phyloP scores from a whole-genome alignment of 306 rosid species.

The Glycyrrhiza uralensis region DNA sequence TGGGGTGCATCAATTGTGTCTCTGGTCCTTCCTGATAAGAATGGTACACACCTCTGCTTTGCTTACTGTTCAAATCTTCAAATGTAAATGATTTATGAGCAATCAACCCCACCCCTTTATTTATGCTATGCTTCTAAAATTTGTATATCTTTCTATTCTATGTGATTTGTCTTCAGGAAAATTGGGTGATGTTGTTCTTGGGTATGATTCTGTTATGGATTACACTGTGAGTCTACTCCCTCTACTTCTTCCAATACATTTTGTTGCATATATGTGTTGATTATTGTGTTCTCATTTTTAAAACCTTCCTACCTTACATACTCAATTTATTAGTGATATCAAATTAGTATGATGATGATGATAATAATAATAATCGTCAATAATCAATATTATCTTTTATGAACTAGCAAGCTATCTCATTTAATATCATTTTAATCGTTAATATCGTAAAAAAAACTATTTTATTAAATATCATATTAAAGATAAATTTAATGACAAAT shows the following conservation, averaged over 20 bases:
- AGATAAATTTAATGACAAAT: neutral
- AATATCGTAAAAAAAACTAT: too few species aligned
- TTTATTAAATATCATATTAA: neutral
- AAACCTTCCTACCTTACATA: neutral
- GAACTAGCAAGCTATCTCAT: too few species aligned
- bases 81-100: neutral
- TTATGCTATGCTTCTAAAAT: neutral
- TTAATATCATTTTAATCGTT: neutral
- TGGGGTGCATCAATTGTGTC: conserved; percentile 48
- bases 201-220: conserved; percentile 62
- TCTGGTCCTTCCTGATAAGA: conserved; percentile 37
- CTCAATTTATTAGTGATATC: too few species aligned
- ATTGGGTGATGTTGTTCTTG: conserved; percentile 73
- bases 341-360: too few species aligned
- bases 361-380: too few species aligned
- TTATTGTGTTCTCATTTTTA: neutral
- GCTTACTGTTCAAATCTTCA: neutral
- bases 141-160: neutral
- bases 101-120: too few species aligned
- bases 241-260: neutral
- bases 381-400: too few species aligned
- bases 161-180: conserved; percentile 48
- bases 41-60: conserved; percentile 13
- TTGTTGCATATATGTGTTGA: neutral
- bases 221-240: conserved; percentile 33